These are phyloP conservation scores for Colletotrichum sp. DNA, from an alignment of 2,329 filamentous ascomycete genomes.

Conservation along the genomic window DNA sequence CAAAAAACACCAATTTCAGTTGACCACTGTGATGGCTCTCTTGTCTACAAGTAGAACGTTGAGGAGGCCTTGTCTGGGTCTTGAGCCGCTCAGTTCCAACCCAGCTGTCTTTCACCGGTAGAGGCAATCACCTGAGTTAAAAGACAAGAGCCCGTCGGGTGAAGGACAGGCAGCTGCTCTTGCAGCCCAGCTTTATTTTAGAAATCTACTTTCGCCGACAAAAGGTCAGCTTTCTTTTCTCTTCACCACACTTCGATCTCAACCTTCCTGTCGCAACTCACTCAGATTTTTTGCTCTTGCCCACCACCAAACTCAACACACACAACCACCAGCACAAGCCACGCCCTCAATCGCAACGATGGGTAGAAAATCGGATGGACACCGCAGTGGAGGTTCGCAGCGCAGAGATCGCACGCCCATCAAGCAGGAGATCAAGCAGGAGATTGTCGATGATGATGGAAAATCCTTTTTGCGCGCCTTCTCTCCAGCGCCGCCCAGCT, in stretches of 20 bases:
- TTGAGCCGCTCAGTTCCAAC: background rate
- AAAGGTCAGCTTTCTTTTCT: background rate
- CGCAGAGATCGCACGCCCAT: background rate
- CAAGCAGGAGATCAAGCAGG: background rate
- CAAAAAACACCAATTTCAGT: background rate
- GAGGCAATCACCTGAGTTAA: background rate
- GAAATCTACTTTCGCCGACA: background rate
- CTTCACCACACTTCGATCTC: background rate
- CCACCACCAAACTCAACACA: background rate
- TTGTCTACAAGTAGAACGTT: background rate
- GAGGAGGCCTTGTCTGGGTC: background rate
- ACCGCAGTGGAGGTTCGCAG: background rate
- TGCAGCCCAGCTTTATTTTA: background rate
- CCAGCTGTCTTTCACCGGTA: background rate
- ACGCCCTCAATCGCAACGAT: background rate
- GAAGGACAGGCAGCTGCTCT: background rate
- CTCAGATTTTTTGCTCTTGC: background rate
- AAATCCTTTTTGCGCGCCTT: slow-evolving; percentile 11
- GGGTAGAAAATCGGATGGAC: background rate
- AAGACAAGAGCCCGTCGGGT: background rate
- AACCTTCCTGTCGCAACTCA: background rate
- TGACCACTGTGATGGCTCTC: background rate
- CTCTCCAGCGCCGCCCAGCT: background rate
- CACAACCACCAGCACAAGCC: background rate
- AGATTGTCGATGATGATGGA: background rate